Conservation (phyloP, 108 stramenopile species). For the Nitzschia inconspicua region DNA sequence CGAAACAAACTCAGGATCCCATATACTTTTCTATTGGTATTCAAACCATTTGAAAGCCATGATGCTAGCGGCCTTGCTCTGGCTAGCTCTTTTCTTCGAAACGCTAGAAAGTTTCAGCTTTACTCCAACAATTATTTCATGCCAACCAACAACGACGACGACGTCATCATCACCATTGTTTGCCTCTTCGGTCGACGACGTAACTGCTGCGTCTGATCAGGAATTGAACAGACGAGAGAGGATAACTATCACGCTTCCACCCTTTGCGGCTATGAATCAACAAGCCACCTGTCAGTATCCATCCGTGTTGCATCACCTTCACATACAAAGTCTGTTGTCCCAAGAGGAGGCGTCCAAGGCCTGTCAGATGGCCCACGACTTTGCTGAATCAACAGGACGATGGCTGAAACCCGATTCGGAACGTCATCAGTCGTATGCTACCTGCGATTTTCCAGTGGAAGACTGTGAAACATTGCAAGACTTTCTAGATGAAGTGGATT, state of each 20-base stretch:
- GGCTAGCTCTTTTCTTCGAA: too few species aligned
- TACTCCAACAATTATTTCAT: too few species aligned
- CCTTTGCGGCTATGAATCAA: too few species aligned
- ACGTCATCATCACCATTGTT: not conserved
- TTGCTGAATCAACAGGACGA: slow-evolving; percentile 43
- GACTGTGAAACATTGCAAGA: slow-evolving; percentile 40
- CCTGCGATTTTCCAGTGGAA: slow-evolving; percentile 73
- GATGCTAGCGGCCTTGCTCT: too few species aligned
- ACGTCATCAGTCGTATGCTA: slow-evolving; percentile 62
- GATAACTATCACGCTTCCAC: too few species aligned
- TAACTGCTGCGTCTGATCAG: too few species aligned
- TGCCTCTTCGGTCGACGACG: too few species aligned
- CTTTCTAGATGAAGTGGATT: slow-evolving; percentile 49
- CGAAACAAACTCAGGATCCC: too few species aligned
- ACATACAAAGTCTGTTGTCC: slow-evolving; percentile 47
- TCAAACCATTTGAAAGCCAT: too few species aligned
- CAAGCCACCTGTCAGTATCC: slow-evolving; percentile 50
- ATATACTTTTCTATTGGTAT: too few species aligned
- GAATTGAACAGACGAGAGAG: too few species aligned
- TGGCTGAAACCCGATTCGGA: slow-evolving; percentile 56
- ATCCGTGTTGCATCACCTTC: slow-evolving; percentile 60
- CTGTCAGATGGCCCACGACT: slow-evolving; percentile 36
- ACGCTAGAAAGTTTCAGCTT: too few species aligned
- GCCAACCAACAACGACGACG: not conserved
- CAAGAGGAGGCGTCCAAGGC: slow-evolving; percentile 40